Conservation (phyloP, 1,139 yeast species). For the Yamadazyma triangularis region DNA sequence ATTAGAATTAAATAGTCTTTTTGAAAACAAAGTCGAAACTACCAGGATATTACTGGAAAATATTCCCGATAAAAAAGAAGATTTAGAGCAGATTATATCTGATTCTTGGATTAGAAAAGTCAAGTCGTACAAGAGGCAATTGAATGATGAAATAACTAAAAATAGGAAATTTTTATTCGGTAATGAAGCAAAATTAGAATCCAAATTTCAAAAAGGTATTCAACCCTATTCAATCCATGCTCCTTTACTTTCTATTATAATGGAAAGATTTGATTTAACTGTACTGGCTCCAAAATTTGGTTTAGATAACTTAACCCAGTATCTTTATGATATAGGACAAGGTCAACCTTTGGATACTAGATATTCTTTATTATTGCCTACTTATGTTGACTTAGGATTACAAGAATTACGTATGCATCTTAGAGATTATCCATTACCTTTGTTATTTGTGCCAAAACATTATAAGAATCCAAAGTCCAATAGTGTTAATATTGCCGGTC, state of each 20-base stretch:
- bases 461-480: slow-evolving; percentile 8
- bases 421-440: slow-evolving; percentile 69
- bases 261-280: slow-evolving; percentile 54
- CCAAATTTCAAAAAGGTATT: slow-evolving; percentile 46
- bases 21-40: slow-evolving; percentile 31
- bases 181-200: slow-evolving; percentile 39
- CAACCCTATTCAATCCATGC: slow-evolving; percentile 59
- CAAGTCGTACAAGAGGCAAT: slow-evolving; percentile 35
- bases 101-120: slow-evolving; percentile 50
- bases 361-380: slow-evolving; percentile 68
- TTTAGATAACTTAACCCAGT: slow-evolving; percentile 49
- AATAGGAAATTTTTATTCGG: slow-evolving; percentile 50
- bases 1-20: slow-evolving; percentile 50
- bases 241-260: slow-evolving; percentile 54
- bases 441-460: slow-evolving; percentile 31
- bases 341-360: slow-evolving; percentile 70
- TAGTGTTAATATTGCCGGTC: slow-evolving; percentile 36
- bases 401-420: slow-evolving; percentile 52
- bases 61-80: slow-evolving; percentile 8
- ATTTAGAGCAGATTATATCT: slow-evolving; percentile 18
- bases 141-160: slow-evolving; percentile 44
- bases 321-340: slow-evolving; percentile 69
- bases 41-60: slow-evolving; percentile 5
- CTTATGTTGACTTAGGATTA: slow-evolving; percentile 44
- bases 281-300: slow-evolving; percentile 56